Conservation (phyloP, 1,284 basidiomycete genomes). For the Moniliophthora roreri region DNA sequence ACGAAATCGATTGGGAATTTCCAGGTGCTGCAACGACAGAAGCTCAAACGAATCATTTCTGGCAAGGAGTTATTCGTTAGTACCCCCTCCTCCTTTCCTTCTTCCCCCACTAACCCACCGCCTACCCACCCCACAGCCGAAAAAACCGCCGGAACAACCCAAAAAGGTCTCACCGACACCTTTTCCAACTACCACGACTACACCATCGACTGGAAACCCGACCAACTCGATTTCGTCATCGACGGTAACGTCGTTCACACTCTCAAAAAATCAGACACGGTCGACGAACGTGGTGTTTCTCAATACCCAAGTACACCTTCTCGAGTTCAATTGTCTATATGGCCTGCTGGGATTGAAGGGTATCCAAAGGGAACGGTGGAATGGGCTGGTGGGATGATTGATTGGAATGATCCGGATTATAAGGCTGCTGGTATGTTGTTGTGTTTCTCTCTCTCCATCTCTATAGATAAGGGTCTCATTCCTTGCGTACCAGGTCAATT, state of each 20-base stretch:
- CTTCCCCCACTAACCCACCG: not conserved
- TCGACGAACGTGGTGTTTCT: slow-evolving; percentile 44
- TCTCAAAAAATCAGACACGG: slow-evolving; percentile 57
- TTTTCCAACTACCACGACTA: slow-evolving; percentile 75
- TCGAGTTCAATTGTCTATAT: slow-evolving; percentile 69
- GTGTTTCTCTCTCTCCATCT: not conserved
- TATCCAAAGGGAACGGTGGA: slow-evolving; percentile 66
- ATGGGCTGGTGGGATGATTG: slow-evolving; percentile 80
- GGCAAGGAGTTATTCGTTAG: slow-evolving; percentile 75
- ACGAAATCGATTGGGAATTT: slow-evolving; percentile 89
- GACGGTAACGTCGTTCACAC: slow-evolving; percentile 74
- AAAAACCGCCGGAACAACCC: slow-evolving; percentile 45
- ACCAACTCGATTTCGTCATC: slow-evolving; percentile 63
- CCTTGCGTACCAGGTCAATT: slow-evolving; percentile 45
- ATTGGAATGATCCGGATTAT: slow-evolving; percentile 79
- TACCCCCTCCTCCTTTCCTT: too few relatives aligned
- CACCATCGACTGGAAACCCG: slow-evolving; percentile 80
- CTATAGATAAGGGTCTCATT: too few relatives aligned
- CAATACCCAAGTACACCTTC: slow-evolving; percentile 77
- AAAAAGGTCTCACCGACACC: slow-evolving; percentile 56
- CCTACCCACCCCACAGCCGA: slow-evolving; percentile 1
- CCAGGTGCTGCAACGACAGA: slow-evolving; percentile 58
- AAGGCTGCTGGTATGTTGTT: slow-evolving; percentile 29
- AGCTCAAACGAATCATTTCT: slow-evolving; percentile 79
- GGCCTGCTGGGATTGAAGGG: slow-evolving; percentile 71